A percentile compares a stretch with the other conserved stretches of the same genome.
Evolutionary conservation across 169 alveolate species (phyloP).

Genomic region (Babesia bovis): DNA sequence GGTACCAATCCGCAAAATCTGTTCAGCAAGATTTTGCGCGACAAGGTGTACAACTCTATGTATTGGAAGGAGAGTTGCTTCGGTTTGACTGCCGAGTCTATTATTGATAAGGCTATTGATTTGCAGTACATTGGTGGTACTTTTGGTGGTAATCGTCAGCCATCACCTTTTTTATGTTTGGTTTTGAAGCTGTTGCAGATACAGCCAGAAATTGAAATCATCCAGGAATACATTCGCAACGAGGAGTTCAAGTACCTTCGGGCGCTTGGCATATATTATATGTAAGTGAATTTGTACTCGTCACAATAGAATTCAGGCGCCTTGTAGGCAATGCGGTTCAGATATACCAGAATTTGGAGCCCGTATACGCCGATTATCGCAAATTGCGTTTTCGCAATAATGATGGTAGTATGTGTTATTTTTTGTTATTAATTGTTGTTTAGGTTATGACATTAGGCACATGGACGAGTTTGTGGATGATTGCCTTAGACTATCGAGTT

Average conservation of each 20-base stretch:
- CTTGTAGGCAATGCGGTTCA: slow-evolving; percentile 77
- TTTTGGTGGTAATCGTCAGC: slow-evolving; percentile 94
- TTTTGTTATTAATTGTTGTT: not conserved
- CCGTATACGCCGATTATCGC: slow-evolving; percentile 93
- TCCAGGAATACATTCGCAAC: slow-evolving; percentile 92
- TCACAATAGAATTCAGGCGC: slow-evolving; percentile 47
- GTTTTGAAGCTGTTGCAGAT: slow-evolving; percentile 94
- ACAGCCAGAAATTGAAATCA: slow-evolving; percentile 92
- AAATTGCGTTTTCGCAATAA: slow-evolving; percentile 88
- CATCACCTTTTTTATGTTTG: slow-evolving; percentile 93
- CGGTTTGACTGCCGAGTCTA: slow-evolving; percentile 89
- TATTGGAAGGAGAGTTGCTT: slow-evolving; percentile 89
- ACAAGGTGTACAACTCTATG: slow-evolving; percentile 81
- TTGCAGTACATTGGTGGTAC: slow-evolving; percentile 96
- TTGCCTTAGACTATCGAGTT: slow-evolving; percentile 84
- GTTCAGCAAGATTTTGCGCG: slow-evolving; percentile 82
- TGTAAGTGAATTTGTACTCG: slow-evolving; percentile 42
- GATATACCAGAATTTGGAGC: slow-evolving; percentile 86
- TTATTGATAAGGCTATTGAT: slow-evolving; percentile 93
- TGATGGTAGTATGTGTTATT: slow-evolving; percentile 81
- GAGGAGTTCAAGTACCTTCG: slow-evolving; percentile 94
- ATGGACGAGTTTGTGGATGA: slow-evolving; percentile 97
- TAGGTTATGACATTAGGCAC: slow-evolving; percentile 79
- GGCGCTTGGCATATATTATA: slow-evolving; percentile 94
- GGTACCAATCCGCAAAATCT: slow-evolving; percentile 88